Evolutionary conservation across 2,329 filamentous ascomycete genomes (phyloP).

Genomic region (Acarospora socialis): DNA sequence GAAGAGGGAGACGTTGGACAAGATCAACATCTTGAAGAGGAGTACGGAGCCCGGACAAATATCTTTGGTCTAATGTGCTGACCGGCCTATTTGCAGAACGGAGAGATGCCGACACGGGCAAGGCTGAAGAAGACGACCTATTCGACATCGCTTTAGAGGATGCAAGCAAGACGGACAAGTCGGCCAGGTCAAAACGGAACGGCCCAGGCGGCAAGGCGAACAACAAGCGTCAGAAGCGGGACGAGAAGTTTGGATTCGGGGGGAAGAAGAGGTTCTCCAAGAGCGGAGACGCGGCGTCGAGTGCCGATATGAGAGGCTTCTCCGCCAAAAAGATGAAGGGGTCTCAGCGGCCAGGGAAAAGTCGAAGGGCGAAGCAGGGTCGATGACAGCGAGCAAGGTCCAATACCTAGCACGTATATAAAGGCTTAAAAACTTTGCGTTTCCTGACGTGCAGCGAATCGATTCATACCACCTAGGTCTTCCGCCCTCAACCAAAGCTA

Average conservation of each 20-base stretch:
- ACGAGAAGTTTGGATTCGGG: constrained; percentile 87
- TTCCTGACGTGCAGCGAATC: too few relatives aligned
- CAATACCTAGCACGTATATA: too few relatives aligned
- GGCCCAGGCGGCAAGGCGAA: constrained; percentile 23
- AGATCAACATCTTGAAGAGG: constrained; percentile 88
- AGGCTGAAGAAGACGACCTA: constrained; percentile 65
- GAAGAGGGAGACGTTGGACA: constrained; percentile 85
- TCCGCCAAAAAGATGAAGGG: constrained; percentile 77
- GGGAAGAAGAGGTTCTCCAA: constrained; percentile 89
- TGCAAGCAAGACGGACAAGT: constrained; percentile 42
- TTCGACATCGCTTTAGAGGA: constrained; percentile 83
- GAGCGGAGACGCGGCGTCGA: constrained; percentile 76
- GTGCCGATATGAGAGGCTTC: constrained; percentile 67
- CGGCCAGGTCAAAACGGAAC: constrained; percentile 15
- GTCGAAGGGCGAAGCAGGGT: constrained; percentile 28
- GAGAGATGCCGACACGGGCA: constrained; percentile 51
- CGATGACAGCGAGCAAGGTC: too few relatives aligned
- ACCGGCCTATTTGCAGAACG: too few relatives aligned
- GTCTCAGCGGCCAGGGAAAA: constrained; percentile 37
- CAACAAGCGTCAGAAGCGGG: constrained; percentile 78
- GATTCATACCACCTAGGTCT: too few relatives aligned
- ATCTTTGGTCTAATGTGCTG: too few relatives aligned
- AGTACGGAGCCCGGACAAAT: constrained; percentile 53
- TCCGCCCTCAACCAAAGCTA: too few relatives aligned
- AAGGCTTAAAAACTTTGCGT: too few relatives aligned